phyloP scores from a whole-genome alignment of 73 alveolate genomes.

The Uronychia setigera region DNA sequence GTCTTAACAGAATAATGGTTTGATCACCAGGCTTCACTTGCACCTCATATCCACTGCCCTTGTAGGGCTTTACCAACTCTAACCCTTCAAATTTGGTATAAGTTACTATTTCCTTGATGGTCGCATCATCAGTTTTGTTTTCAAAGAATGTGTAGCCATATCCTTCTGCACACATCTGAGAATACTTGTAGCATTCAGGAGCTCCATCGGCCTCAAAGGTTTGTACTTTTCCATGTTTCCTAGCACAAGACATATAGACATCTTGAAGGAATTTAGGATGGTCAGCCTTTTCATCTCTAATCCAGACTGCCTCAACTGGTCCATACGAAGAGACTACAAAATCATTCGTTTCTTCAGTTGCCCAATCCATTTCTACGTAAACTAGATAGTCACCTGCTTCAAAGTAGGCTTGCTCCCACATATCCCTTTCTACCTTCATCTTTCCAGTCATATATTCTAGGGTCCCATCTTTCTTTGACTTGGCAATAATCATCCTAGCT shows the following conservation, averaged over 20 bases:
- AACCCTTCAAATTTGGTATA: conserved; percentile 80
- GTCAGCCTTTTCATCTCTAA: conserved; percentile 55
- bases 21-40: conserved; percentile 69
- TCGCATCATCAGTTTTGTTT: conserved; percentile 51
- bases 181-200: conserved; percentile 67
- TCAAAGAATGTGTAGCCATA: conserved; percentile 72
- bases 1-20: conserved; percentile 15
- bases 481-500: conserved; percentile 56
- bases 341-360: conserved; percentile 36
- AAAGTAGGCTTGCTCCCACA: conserved; percentile 75
- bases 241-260: conserved; percentile 48
- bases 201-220: conserved; percentile 71
- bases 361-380: conserved; percentile 86
- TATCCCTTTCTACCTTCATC: conserved; percentile 89
- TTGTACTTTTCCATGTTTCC: conserved; percentile 19
- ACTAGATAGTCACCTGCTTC: conserved; percentile 88
- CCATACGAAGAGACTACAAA: conserved; percentile 60
- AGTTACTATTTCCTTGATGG: conserved; percentile 71
- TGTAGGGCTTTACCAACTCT: conserved; percentile 65
- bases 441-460: conserved; percentile 79
- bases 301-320: conserved; percentile 31
- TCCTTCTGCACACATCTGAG: conserved; percentile 80
- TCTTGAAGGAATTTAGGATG: conserved; percentile 39
- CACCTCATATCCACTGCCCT: conserved; percentile 59
- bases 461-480: conserved; percentile 48